Base-by-base conservation (phyloP, 768 basidiomycete species). In the Coprinopsis strossmayeri region DNA sequence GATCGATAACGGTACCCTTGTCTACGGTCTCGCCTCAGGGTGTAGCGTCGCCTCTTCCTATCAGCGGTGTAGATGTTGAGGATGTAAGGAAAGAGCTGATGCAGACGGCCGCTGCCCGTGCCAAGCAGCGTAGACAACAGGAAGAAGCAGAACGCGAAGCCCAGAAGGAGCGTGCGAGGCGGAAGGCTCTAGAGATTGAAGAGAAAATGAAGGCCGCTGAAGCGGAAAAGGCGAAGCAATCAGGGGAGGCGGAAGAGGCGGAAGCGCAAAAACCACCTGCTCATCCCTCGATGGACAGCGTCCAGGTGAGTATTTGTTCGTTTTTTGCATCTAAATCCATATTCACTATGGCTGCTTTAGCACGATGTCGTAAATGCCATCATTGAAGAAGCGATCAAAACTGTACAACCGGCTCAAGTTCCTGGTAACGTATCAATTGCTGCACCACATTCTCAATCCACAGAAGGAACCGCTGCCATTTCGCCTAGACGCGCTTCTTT, bases 91-190 rank as follows among this genome's bases (percentile, higher is more conserved):
- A 87, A 61, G 79, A 81, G 39, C 68, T 82, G 15, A 92, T 93
- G 91, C 90, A 91, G 51, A 77, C 65, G 47, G 87, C 87, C 4
- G 91, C 91, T 1, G 90, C 88, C 53, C 77, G 90, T 34, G 91
- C 91, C 4, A 84, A 80, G 58, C 77, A 84, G 53, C 72, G 91
- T 46, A 71, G 89, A 40, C 83, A 88, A 57, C 76, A 85, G 44
- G 91, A 93, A 56, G 92, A 94, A 60, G 84, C 82, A 52, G 84
- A 87, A 55, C 75, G 91, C 13, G 82, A 89, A 59, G 83, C 78
- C 40, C 84, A 85, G 62, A 79, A 79, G 55, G 90, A 92, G 57
- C 73, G 91, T 13, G 92, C 91, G 12, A 73, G 78, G 52, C 77
- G 69, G 65, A 95, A 93, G 64, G 91, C 88, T 23, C 76, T 72